Evolutionary conservation across 1,284 basidiomycete genomes (phyloP).

Genomic region (Pseudozyma tsukubaensis): DNA sequence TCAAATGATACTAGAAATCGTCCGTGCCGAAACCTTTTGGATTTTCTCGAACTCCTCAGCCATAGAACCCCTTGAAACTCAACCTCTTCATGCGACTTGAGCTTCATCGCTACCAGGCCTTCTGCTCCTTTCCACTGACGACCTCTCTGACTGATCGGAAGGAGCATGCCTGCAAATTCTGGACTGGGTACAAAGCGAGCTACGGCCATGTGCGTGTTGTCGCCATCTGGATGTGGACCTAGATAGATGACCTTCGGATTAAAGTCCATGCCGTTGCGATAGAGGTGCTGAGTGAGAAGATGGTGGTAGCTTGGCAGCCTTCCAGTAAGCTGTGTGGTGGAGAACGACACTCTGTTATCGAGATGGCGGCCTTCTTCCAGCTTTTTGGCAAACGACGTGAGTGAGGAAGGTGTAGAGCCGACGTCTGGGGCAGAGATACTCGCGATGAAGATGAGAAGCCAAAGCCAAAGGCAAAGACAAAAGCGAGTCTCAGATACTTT

Average conservation of each 20-base stretch:
- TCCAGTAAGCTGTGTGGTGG: not conserved
- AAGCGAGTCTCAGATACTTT: no score
- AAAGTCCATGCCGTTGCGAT: slow-evolving; percentile 1
- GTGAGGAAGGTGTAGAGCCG: not conserved
- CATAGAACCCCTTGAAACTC: slow-evolving; percentile 13
- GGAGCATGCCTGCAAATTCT: not conserved
- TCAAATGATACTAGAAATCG: not conserved
- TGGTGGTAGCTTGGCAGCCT: not conserved
- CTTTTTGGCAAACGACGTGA: not conserved
- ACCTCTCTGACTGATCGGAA: not conserved
- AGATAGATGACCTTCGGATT: slow-evolving; percentile 5
- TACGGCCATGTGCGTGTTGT: not conserved
- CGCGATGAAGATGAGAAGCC: not conserved
- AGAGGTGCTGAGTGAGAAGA: slow-evolving; percentile 2
- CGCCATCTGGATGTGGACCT: not conserved
- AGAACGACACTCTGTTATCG: no score
- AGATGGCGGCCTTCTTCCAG: not conserved
- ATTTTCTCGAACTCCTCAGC: not conserved
- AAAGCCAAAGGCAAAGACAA: no score
- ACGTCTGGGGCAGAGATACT: no score
- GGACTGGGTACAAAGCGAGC: not conserved
- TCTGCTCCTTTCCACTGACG: not conserved
- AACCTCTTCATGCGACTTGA: slow-evolving; percentile 4
- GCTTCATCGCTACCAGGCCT: slow-evolving; percentile 12
- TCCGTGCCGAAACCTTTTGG: not conserved